Conservation (phyloP, 1,139 yeast genomes). For the Pichia sp. region DNA sequence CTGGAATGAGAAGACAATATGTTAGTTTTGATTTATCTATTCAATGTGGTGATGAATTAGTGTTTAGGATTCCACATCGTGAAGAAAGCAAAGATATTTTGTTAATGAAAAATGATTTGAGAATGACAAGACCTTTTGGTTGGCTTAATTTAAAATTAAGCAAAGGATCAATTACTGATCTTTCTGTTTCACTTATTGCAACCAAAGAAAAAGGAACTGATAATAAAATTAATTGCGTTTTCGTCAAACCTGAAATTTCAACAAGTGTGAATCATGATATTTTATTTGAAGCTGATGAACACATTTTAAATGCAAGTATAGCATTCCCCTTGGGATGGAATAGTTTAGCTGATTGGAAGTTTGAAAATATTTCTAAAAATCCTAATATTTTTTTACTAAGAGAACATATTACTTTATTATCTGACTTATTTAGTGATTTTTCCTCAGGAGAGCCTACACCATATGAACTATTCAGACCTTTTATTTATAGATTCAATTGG, state of each 20-base stretch:
- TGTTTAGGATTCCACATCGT: conserved; percentile 75
- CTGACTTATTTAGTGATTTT: conserved; percentile 74
- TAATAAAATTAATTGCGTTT: conserved; percentile 43
- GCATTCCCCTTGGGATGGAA: conserved; percentile 80
- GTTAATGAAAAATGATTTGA: conserved; percentile 11
- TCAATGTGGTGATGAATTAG: conserved; percentile 54
- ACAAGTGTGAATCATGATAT: conserved; percentile 88
- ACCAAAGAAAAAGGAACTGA: conserved; percentile 50
- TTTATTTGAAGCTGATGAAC: conserved; percentile 57
- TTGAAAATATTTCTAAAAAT: conserved; percentile 47
- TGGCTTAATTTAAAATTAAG: conserved; percentile 77
- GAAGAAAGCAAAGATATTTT: conserved; percentile 68
- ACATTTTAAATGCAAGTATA: conserved; percentile 48
- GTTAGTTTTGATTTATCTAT: conserved; percentile 51
- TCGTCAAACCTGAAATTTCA: conserved; percentile 57
- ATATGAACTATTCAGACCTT: conserved; percentile 72
- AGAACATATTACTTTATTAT: conserved; percentile 72
- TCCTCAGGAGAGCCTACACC: conserved; percentile 65
- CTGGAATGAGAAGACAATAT: conserved; percentile 50
- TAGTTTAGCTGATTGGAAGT: conserved; percentile 63
- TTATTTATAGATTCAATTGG: conserved; percentile 60
- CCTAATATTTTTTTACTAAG: conserved; percentile 63
- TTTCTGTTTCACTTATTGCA: conserved; percentile 48
- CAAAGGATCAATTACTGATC: conserved; percentile 44
- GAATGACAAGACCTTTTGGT: conserved; percentile 61